Evolutionary conservation across 2,329 filamentous ascomycete genomes (phyloP).

Genomic region (Aureobasidium subglaciale): DNA sequence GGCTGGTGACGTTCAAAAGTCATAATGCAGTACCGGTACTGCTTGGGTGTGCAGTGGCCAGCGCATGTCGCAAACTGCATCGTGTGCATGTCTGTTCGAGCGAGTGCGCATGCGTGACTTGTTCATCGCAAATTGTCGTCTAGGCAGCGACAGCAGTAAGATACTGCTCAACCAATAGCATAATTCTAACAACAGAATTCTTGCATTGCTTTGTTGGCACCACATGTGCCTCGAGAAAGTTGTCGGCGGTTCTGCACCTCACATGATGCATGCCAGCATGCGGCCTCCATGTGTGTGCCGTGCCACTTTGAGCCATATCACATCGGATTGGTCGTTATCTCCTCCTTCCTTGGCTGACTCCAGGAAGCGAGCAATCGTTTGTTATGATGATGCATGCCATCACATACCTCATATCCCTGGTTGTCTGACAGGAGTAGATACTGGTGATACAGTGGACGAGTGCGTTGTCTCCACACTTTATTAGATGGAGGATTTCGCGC

Average conservation of each 20-base stretch:
- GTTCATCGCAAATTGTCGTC: not conserved
- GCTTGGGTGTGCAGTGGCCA: not conserved
- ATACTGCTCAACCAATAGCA: slow-evolving; percentile 1
- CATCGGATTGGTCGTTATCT: not conserved
- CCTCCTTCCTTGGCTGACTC: not conserved
- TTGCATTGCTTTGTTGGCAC: slow-evolving; percentile 14
- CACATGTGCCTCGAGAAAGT: slow-evolving; percentile 2
- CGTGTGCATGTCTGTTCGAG: not conserved
- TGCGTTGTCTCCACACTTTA: not conserved
- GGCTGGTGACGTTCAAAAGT: not conserved
- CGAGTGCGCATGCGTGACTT: not conserved
- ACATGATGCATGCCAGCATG: slow-evolving; percentile 12
- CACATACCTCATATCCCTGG: not conserved
- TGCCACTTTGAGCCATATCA: not conserved
- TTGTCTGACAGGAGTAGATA: not conserved
- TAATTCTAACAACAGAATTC: not conserved
- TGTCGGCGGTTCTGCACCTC: not conserved
- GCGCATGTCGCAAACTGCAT: slow-evolving; percentile 7
- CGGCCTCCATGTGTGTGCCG: slow-evolving; percentile 8
- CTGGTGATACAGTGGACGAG: not conserved
- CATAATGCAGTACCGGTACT: not conserved
- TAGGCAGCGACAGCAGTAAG: not conserved
- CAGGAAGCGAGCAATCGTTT: not conserved
- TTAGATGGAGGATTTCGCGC: not conserved
- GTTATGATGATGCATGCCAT: not conserved